Evolutionary conservation across 768 basidiomycete species (phyloP).

Genomic region (Tulasnella sp.): DNA sequence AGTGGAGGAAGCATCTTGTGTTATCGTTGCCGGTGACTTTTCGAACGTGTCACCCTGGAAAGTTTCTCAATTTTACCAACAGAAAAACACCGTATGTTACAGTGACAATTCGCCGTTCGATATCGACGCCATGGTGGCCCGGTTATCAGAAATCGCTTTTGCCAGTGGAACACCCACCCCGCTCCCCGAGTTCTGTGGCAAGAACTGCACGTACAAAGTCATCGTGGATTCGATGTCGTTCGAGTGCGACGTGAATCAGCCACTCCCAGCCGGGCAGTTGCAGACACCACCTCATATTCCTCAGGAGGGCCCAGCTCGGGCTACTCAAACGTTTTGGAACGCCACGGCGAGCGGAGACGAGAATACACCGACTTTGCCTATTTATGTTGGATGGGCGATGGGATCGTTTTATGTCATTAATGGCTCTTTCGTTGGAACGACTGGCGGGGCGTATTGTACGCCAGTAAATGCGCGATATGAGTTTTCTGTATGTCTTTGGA

Average conservation of each 20-base stretch:
- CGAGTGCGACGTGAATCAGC: background rate
- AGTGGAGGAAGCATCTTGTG: background rate
- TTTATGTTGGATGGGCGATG: background rate
- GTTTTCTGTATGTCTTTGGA: too few relatives aligned
- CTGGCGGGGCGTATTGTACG: too few relatives aligned
- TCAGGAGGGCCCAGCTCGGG: background rate
- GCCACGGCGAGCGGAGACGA: background rate
- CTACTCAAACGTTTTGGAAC: background rate
- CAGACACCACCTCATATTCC: background rate
- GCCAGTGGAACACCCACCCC: background rate
- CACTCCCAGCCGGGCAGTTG: background rate
- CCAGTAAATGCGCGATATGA: too few relatives aligned
- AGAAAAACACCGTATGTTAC: too few relatives aligned
- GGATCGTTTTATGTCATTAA: too few relatives aligned
- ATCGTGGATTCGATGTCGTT: background rate
- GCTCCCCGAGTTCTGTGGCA: background rate
- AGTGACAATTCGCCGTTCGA: too few relatives aligned
- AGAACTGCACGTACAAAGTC: background rate
- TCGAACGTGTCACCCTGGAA: background rate
- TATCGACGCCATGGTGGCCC: background rate
- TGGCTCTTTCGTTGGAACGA: background rate
- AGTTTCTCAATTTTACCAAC: background rate
- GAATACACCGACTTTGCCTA: background rate
- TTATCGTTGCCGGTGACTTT: background rate
- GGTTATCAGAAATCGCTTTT: background rate